These are phyloP conservation scores for Apiospora saccharicola DNA, from an alignment of 2,329 filamentous ascomycete species.

Conservation along the genomic window DNA sequence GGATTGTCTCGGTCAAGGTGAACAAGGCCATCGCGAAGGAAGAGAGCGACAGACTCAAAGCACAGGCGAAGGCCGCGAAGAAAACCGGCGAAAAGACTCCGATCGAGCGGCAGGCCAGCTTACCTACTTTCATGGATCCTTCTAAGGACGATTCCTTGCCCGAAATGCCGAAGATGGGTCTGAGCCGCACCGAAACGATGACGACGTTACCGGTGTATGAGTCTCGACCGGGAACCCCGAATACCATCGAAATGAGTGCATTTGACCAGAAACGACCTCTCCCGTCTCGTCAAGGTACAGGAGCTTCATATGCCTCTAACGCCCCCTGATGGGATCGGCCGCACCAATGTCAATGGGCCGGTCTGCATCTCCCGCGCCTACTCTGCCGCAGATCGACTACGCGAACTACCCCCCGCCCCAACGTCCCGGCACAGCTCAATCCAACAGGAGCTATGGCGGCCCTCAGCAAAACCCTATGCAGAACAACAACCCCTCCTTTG, in stretches of 20 bases:
- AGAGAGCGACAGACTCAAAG: conserved; percentile 64
- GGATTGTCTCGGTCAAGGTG: conserved; percentile 85
- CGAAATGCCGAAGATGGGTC: conserved; percentile 64
- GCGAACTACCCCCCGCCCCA: conserved; percentile 42
- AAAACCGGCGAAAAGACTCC: conserved; percentile 61
- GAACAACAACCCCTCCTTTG: conserved; percentile 31
- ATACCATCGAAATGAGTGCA: conserved; percentile 58
- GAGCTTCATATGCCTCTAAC: conserved; percentile 69
- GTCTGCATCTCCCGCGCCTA: conserved; percentile 47
- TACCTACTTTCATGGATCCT: conserved; percentile 66
- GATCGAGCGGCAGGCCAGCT: conserved; percentile 67
- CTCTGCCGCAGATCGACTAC: conserved; percentile 44
- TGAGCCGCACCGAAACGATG: conserved; percentile 67
- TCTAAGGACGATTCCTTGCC: conserved; percentile 60
- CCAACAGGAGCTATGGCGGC: conserved; percentile 44
- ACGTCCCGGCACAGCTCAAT: conserved; percentile 47
- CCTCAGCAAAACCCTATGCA: conserved; percentile 36
- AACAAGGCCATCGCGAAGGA: conserved; percentile 88
- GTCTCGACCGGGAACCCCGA: conserved; percentile 64
- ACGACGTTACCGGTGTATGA: conserved; percentile 67
- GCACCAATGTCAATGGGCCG: conserved; percentile 65
- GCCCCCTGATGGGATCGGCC: conserved; percentile 68
- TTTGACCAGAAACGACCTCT: conserved; percentile 60
- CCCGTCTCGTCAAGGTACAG: conserved; percentile 48
- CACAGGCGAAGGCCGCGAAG: conserved; percentile 57